Evolutionary conservation across 805 yeast species (phyloP).

Genomic region (Dipodascus albidus): DNA sequence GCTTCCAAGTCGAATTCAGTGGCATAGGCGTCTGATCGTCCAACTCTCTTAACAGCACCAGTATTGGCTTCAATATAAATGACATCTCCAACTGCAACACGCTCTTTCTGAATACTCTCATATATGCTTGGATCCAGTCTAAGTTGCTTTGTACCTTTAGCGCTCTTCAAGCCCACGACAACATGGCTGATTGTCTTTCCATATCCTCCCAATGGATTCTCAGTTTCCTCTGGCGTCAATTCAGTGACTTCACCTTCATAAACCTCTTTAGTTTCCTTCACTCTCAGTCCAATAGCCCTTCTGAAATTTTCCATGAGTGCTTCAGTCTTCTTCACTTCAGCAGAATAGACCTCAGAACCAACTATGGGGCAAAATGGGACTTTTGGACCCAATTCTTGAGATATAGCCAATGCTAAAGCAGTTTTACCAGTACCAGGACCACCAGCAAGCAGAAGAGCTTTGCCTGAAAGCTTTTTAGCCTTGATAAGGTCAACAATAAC

Average conservation of each 20-base stretch:
- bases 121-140: constrained; percentile 88
- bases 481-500: constrained; percentile 88
- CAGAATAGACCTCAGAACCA: constrained; percentile 85
- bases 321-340: constrained; percentile 96
- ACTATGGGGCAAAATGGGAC: constrained; percentile 98
- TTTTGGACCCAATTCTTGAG: constrained; percentile 92
- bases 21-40: constrained; percentile 97
- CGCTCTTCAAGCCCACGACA: constrained; percentile 83
- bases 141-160: constrained; percentile 79
- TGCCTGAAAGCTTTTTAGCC: constrained; percentile 85
- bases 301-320: constrained; percentile 94
- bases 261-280: constrained; percentile 94
- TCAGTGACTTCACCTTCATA: constrained; percentile 98
- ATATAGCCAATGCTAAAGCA: constrained; percentile 89
- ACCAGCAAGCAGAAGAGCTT: constrained; percentile 92
- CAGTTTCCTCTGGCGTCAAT: constrained; percentile 89
- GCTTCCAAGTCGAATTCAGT: constrained; percentile 98
- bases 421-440: constrained; percentile 99
- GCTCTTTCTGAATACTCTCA: constrained; percentile 89
- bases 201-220: constrained; percentile 93
- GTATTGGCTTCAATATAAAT: constrained; percentile 95
- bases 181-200: constrained; percentile 96
- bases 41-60: constrained; percentile 94
- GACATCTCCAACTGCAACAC: constrained; percentile 91
- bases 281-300: constrained; percentile 90